phyloP scores from a whole-genome alignment of 139 green algal species.

The Tetratostichococcus sp. region DNA sequence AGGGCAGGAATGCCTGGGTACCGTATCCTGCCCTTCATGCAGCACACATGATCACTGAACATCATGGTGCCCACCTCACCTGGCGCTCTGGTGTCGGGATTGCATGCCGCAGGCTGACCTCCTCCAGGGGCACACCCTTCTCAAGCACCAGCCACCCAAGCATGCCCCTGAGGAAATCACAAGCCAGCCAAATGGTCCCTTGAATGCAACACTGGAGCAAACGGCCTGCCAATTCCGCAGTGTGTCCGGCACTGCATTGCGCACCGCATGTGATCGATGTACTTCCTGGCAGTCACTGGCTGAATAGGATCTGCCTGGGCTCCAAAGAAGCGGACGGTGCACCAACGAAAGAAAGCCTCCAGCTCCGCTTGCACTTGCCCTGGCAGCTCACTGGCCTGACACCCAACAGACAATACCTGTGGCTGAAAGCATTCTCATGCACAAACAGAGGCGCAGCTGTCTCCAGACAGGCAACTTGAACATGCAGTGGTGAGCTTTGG shows the following conservation, averaged over 20 bases:
- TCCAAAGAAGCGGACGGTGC: conserved; percentile 34
- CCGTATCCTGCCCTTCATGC: too few relatives aligned
- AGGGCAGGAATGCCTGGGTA: too few relatives aligned
- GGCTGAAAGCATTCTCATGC: too few relatives aligned
- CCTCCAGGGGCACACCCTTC: conserved; percentile 28
- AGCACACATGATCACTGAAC: too few relatives aligned
- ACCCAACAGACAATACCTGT: neutral
- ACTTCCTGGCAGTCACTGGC: conserved; percentile 37
- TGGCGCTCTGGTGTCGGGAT: conserved; percentile 29
- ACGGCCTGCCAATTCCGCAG: too few relatives aligned
- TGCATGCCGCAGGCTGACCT: conserved; percentile 23
- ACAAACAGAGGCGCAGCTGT: too few relatives aligned
- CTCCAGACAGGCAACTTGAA: too few relatives aligned
- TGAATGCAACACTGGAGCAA: too few relatives aligned
- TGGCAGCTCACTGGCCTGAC: conserved; percentile 20
- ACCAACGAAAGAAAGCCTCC: conserved; percentile 34
- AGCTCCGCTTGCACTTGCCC: conserved; percentile 32
- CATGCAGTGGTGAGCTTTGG: too few relatives aligned
- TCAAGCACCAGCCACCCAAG: conserved; percentile 48
- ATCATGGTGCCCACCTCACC: neutral
- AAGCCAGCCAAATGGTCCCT: too few relatives aligned
- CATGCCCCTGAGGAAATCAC: conserved; percentile 18
- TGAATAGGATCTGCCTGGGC: conserved; percentile 37
- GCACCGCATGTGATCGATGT: conserved; percentile 40
- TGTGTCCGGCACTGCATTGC: neutral